These are phyloP conservation scores for Pichia sp. DNA, from an alignment of 1,139 yeast genomes.

Conservation along the genomic window DNA sequence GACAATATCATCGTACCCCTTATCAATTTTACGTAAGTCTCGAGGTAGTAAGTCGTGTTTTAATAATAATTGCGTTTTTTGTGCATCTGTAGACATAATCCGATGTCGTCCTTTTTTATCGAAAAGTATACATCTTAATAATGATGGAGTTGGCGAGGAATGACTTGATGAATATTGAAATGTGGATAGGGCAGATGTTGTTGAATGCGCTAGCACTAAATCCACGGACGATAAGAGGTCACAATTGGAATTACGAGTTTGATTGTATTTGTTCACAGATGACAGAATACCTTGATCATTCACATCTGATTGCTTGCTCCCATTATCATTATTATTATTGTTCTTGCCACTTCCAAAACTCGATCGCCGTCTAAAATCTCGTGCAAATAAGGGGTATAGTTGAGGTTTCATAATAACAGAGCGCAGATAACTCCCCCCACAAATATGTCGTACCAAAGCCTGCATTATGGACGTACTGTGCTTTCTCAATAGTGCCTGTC, in stretches of 20 bases:
- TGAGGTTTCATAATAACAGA: neutral
- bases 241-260: no score
- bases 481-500: no score
- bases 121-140: conserved; percentile 63
- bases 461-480: no score
- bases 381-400: neutral
- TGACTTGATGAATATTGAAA: conserved; percentile 7
- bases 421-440: neutral
- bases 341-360: neutral
- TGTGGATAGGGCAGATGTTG: conserved; percentile 9
- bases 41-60: conserved; percentile 76
- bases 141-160: conserved; percentile 14
- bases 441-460: no score
- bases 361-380: neutral
- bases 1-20: conserved; percentile 80
- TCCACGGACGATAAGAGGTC: conserved; percentile 10
- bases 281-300: no score
- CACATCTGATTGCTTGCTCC: no score
- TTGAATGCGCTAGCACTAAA: conserved; percentile 12
- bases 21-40: conserved; percentile 81
- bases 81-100: conserved; percentile 71
- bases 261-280: neutral
- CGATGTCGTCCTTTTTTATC: conserved; percentile 66
- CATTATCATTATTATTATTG: neutral
- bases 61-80: conserved; percentile 66